Base-by-base conservation (phyloP, 768 basidiomycete species). In the Strobilomyces dryophilus region DNA sequence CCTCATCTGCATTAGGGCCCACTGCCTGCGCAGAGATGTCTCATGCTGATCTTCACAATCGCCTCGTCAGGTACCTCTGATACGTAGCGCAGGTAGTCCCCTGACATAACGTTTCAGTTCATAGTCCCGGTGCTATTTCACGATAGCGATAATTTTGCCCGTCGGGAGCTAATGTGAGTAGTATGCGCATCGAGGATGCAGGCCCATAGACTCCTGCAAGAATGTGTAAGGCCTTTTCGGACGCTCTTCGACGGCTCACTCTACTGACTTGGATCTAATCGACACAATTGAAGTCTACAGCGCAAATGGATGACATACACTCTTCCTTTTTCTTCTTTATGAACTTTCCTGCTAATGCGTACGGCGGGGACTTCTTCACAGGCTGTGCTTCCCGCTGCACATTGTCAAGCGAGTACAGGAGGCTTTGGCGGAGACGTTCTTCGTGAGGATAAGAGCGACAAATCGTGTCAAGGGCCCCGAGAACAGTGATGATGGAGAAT, bases 231-330 rank as follows among this genome's bases (percentile, higher is more conserved):
- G 57, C 29, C 52, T 36, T n/a, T n/a, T 39, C 31, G 17, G 11
- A 43, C 17, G 9, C 2, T 36, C 32, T 31, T 34, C 39, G 15
- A 20, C 44, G 40, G 12, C 9, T 47, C 35, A 35, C 29, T 18
- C 29, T 37, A 20, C 42, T 36, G 74, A 45, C 8, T 45, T 35
- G 15, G 8, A 36, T 18, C 51, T n/a, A 20, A 84, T 81, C 59
- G 83, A 87, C 63, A 83, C 85, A 63, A 82, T 88, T 36, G 86
- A 90, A 65, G 60, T 90, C 17, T 88, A 90, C 63, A 79, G 68
- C 8, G 88, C 87, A 3, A 87, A 91, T 63, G 87, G 81, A 29
- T 69, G 67, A n/a, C n/a, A n/a, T n/a, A n/a, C n/a, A n/a, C n/a
- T 52, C 77, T 88, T n/a, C 31, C 92, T 70, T 63, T 85, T 10